These are phyloP conservation scores for Daucus carota DNA, from an alignment of 129 eudicot species.

Conservation along the genomic window DH1_v3.0 NC_030385.2:37880001-37880500, in stretches of 20 bases:
- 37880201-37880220: background rate
- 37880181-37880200: no score
- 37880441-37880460: background rate
- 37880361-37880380: background rate
- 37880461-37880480: background rate
- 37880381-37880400: background rate
- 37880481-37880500: background rate
- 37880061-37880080: no score
- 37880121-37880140: no score
- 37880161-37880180: no score
- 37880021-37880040: no score
- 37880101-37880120: no score
- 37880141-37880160: no score
- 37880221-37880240: background rate
- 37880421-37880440: background rate
- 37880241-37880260: background rate
- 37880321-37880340: background rate
- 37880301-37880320: background rate
- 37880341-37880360: background rate
- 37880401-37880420: background rate
- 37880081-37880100: no score
- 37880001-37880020: no score
- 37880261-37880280: background rate
- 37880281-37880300: background rate
- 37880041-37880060: no score